These are phyloP conservation scores for Mycena sanguinolenta DNA, from an alignment of 768 basidiomycete genomes.

Conservation along the genomic window DNA sequence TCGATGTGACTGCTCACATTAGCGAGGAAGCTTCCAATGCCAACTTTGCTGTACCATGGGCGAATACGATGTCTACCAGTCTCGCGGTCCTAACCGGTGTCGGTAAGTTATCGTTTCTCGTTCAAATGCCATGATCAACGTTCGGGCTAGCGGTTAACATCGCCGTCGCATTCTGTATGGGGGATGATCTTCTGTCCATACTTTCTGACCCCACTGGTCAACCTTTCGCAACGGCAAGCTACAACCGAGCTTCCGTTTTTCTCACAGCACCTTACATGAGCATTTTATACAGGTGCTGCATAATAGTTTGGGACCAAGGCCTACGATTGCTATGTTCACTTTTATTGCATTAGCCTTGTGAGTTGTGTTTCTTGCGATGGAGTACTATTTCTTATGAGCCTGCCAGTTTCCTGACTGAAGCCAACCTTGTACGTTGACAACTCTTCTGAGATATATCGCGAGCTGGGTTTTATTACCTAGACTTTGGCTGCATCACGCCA, in stretches of 20 bases:
- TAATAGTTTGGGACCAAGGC: slow-evolving; percentile 57
- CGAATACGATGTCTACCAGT: too few relatives aligned
- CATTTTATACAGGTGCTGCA: slow-evolving; percentile 19
- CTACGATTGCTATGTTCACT: slow-evolving; percentile 55
- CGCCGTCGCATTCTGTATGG: slow-evolving; percentile 63
- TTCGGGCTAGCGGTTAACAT: slow-evolving; percentile 54
- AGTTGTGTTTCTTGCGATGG: slow-evolving; percentile 31
- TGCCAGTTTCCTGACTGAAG: slow-evolving; percentile 15
- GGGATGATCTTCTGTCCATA: slow-evolving; percentile 54
- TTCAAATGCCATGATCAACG: slow-evolving; percentile 39
- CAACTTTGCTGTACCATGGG: too few relatives aligned
- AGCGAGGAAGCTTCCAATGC: too few relatives aligned
- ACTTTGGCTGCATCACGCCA: slow-evolving; percentile 53
- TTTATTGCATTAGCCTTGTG: slow-evolving; percentile 49
- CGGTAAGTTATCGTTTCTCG: not conserved
- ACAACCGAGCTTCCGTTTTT: slow-evolving; percentile 47
- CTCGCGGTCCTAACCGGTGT: slow-evolving; percentile 37
- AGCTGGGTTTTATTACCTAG: slow-evolving; percentile 26
- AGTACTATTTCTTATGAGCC: slow-evolving; percentile 17
- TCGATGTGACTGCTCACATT: too few relatives aligned
- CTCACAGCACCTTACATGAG: slow-evolving; percentile 8
- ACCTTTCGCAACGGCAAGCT: slow-evolving; percentile 55
- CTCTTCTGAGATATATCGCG: slow-evolving; percentile 10
- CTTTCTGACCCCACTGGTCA: too few relatives aligned
- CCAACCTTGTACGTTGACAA: slow-evolving; percentile 39